A percentile compares a stretch with the other conserved stretches of the same genome.
Evolutionary conservation across 495 filamentous ascomycete species (phyloP).

Genomic region (Amphirosellinia nigrospora): DNA sequence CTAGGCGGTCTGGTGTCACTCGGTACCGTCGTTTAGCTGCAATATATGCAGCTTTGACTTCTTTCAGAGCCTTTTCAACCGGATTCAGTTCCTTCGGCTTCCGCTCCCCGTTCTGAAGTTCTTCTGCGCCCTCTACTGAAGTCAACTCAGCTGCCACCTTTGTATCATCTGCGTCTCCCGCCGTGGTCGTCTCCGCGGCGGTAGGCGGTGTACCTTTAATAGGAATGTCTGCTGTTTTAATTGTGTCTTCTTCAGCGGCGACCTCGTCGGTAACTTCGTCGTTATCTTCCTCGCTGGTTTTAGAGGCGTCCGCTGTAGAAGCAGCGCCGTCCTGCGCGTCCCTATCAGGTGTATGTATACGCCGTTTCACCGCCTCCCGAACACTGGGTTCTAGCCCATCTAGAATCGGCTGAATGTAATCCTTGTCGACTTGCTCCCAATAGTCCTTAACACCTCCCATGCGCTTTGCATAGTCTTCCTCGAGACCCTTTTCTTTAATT

Average conservation of each 20-base stretch:
- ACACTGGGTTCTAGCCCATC: conserved; percentile 51
- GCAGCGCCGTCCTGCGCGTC: conserved; percentile 26
- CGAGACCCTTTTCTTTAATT: conserved; percentile 71
- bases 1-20: conserved; percentile 71
- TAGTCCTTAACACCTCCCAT: conserved; percentile 80
- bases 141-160: conserved; percentile 26
- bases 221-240: conserved; percentile 16
- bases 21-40: conserved; percentile 81
- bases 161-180: conserved; percentile 12
- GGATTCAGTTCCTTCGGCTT: conserved; percentile 47
- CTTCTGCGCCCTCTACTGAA: conserved; percentile 13
- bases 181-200: conserved; percentile 13
- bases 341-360: conserved; percentile 45
- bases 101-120: conserved; percentile 24
- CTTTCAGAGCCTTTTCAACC: conserved; percentile 69
- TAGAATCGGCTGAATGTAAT: conserved; percentile 76
- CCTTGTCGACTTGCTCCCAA: conserved; percentile 81
- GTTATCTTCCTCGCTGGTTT: conserved; percentile 16
- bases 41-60: conserved; percentile 78
- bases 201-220: conserved; percentile 17
- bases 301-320: conserved; percentile 21
- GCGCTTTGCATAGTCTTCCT: conserved; percentile 68
- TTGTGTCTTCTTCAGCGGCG: conserved; percentile 8
- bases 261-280: conserved; percentile 22
- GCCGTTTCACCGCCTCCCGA: conserved; percentile 49